A percentile compares a stretch with the other conserved stretches of the same genome.
Conservation (phyloP, 805 yeast species). For the Wickerhamomyces alni region DNA sequence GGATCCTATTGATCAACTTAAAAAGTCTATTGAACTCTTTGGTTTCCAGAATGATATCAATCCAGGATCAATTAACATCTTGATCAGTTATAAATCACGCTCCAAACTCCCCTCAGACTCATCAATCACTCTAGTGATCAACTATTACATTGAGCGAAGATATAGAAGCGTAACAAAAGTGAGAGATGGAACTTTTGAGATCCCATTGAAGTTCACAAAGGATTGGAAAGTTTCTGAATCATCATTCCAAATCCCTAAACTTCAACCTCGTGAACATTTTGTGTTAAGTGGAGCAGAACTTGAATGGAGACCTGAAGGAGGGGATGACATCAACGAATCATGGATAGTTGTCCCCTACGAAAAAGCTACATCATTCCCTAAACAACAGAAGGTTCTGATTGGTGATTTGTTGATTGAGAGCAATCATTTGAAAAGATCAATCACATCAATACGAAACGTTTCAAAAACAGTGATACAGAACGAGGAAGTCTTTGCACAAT, state of each 20-base stretch:
- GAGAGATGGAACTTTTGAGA: conserved; percentile 25
- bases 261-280: conserved; percentile 19
- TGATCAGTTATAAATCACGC: conserved; percentile 22
- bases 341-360: conserved; percentile 24
- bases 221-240: conserved; percentile 18
- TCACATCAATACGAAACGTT: conserved; percentile 1
- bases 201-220: conserved; percentile 25
- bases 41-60: conserved; percentile 23
- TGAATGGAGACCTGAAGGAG: conserved; percentile 11
- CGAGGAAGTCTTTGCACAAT: conserved; percentile 16
- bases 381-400: conserved; percentile 11
- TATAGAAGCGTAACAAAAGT: conserved; percentile 22
- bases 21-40: conserved; percentile 20
- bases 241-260: conserved; percentile 13
- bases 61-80: conserved; percentile 12
- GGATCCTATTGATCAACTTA: conserved; percentile 12
- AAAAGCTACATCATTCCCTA: conserved; percentile 1
- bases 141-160: conserved; percentile 29
- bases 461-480: conserved; percentile 5
- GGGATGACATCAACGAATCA: conserved; percentile 11
- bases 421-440: background rate
- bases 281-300: conserved; percentile 17
- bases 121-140: conserved; percentile 26
- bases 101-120: conserved; percentile 11
- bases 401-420: conserved; percentile 22